Evolutionary conservation across 2,329 filamentous ascomycete species (phyloP), one percentile per base, ranked within the genome.

Genomic region (Myriosclerotinia duriaeana): DNA sequence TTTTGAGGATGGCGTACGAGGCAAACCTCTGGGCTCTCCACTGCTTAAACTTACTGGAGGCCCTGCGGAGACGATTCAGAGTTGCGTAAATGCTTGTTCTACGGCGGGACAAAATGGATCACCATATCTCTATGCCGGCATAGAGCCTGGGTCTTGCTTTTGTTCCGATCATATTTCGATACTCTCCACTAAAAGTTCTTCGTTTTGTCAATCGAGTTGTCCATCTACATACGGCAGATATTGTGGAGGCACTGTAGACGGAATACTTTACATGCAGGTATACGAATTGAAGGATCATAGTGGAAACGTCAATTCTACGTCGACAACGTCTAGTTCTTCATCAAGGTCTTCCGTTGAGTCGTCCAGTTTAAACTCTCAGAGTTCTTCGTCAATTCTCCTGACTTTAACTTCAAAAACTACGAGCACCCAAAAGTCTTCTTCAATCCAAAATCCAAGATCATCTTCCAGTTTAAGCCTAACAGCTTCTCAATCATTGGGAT

Each of bases 131-230:
- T 55, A 63, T 42, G 36, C 60, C 17, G 60, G 60, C 9, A 54
- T 63, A n/a, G 48, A 63, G 22, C 48, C 60, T 54, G 48, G 48
- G 20, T 53, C 22, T 30, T 63, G 60, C 12, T 63, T 48, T 48
- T 63, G 60, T 30, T 53, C 60, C 6, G 42, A 63, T n/a, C 34
- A 63, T 17, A 53, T 63, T 26, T 63, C 34, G 9, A 54, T 63
- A 44, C 36, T 53, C 20, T 15, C 60, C 34, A 8, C 40, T 15
- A 54, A 30, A 34, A 63, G 20, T 34, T 30, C 50, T 55, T 34
- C 46, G 2, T 54, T 63, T 55, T 63, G 60, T 34, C 46, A 54
- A 40, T 63, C 60, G 3, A 53, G n/a, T 14, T 63, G 60, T 26
- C 48, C 48, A 22, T 54, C 50, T 40, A 44, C 26, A 34, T 22